These are phyloP conservation scores for Turnera subulata DNA, from an alignment of 345 rosid species.

Conservation along the genomic window DNA sequence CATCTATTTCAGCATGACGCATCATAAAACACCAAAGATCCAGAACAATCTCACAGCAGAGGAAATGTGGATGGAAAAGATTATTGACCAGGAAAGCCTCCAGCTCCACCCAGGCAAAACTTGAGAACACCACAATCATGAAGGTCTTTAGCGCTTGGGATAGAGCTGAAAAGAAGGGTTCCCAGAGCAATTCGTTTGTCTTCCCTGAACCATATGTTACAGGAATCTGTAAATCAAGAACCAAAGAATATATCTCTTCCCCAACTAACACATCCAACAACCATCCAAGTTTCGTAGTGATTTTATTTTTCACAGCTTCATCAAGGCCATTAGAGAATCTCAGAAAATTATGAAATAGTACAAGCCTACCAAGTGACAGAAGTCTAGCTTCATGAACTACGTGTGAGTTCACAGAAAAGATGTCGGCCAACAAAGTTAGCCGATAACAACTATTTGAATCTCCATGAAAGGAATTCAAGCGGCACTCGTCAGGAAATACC, in stretches of 20 bases:
- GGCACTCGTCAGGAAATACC: slow-evolving; percentile 41
- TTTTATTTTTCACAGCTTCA: slow-evolving; percentile 43
- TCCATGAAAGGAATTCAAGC: slow-evolving; percentile 23
- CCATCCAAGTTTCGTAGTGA: slow-evolving; percentile 65
- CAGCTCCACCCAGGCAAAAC: slow-evolving; percentile 61
- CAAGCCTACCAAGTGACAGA: slow-evolving; percentile 50
- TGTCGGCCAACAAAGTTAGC: slow-evolving; percentile 37
- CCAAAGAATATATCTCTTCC: slow-evolving; percentile 58
- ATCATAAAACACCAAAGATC: slow-evolving; percentile 85
- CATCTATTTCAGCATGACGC: slow-evolving; percentile 52
- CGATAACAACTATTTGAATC: slow-evolving; percentile 21
- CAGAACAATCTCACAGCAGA: slow-evolving; percentile 71
- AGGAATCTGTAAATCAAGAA: slow-evolving; percentile 66
- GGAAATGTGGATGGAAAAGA: slow-evolving; percentile 79
- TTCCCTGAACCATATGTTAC: slow-evolving; percentile 48
- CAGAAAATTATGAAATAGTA: slow-evolving; percentile 49
- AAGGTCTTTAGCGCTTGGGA: slow-evolving; percentile 66
- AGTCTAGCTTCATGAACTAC: slow-evolving; percentile 30
- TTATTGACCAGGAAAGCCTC: slow-evolving; percentile 62
- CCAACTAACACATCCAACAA: slow-evolving; percentile 47
- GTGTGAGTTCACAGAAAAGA: slow-evolving; percentile 43
- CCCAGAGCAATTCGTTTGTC: slow-evolving; percentile 51
- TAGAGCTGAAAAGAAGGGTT: slow-evolving; percentile 56
- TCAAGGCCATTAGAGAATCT: slow-evolving; percentile 48
- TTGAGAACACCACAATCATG: slow-evolving; percentile 56